Evolutionary conservation across 2,329 filamentous ascomycete genomes (phyloP).

Genomic region (Apiospora arundinis): DNA sequence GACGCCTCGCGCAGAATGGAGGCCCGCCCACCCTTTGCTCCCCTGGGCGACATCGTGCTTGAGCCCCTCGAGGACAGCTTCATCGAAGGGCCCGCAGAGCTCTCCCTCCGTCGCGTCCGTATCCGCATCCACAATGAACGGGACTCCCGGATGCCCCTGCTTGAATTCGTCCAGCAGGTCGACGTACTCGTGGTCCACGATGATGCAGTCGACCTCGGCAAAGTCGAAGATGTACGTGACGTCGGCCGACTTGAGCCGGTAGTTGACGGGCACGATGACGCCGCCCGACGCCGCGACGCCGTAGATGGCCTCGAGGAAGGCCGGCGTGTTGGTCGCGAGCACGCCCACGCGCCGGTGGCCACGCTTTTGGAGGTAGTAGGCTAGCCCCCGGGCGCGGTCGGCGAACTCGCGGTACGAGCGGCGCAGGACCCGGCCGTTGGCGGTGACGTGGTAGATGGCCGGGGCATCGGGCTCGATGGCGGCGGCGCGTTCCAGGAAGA

Average conservation of each 20-base stretch:
- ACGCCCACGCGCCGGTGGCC: slow-evolving; percentile 81
- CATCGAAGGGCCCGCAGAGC: slow-evolving; percentile 80
- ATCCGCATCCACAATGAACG: slow-evolving; percentile 82
- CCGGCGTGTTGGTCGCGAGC: slow-evolving; percentile 89
- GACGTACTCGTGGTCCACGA: slow-evolving; percentile 84
- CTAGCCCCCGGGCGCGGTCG: slow-evolving; percentile 84
- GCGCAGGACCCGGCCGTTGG: slow-evolving; percentile 75
- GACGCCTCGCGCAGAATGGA: slow-evolving; percentile 56
- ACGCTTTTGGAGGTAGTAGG: slow-evolving; percentile 83
- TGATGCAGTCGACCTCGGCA: slow-evolving; percentile 83
- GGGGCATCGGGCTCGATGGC: slow-evolving; percentile 85
- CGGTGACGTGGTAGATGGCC: slow-evolving; percentile 85
- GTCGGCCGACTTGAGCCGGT: slow-evolving; percentile 67
- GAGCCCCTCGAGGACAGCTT: slow-evolving; percentile 82
- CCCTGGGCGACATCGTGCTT: slow-evolving; percentile 72
- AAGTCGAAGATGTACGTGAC: slow-evolving; percentile 90
- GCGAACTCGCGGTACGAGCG: slow-evolving; percentile 83
- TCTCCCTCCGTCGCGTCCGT: slow-evolving; percentile 79
- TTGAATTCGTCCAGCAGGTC: slow-evolving; percentile 72
- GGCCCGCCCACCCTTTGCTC: slow-evolving; percentile 74
- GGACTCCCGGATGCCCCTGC: slow-evolving; percentile 65
- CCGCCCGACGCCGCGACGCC: slow-evolving; percentile 83
- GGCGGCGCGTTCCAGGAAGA: slow-evolving; percentile 85
- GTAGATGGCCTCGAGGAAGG: slow-evolving; percentile 90
- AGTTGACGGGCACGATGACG: slow-evolving; percentile 73